Evolutionary conservation across 2,329 filamentous ascomycete species (phyloP).

Genomic region (Leptographium procerum): DNA sequence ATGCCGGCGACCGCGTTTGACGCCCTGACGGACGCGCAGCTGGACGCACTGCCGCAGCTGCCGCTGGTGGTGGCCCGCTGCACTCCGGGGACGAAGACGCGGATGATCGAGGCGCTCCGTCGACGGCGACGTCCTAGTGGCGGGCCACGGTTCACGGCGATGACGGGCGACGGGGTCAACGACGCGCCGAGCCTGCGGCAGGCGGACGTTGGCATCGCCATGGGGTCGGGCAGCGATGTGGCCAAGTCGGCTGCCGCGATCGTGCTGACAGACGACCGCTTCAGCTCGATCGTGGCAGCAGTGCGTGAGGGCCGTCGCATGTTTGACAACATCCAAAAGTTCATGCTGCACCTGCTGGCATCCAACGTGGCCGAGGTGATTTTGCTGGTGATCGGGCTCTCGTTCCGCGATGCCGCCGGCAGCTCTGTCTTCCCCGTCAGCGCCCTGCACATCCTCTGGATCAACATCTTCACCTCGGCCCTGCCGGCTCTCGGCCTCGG

Average conservation of each 20-base stretch:
- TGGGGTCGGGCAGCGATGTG: constrained; percentile 81
- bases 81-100: constrained; percentile 75
- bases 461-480: constrained; percentile 85
- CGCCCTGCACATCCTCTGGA: constrained; percentile 82
- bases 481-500: constrained; percentile 83
- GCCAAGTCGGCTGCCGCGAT: constrained; percentile 75
- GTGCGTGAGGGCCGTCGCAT: constrained; percentile 75
- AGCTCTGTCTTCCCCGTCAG: constrained; percentile 78
- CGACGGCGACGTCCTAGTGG: constrained; percentile 65
- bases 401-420: constrained; percentile 59
- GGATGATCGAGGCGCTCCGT: constrained; percentile 82
- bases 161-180: constrained; percentile 85
- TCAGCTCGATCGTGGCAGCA: constrained; percentile 73
- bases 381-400: constrained; percentile 68
- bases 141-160: constrained; percentile 68
- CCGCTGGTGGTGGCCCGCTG: constrained; percentile 77
- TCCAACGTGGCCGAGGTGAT: constrained; percentile 80
- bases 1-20: constrained; percentile 73
- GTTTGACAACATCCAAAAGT: constrained; percentile 85
- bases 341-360: constrained; percentile 66
- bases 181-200: constrained; percentile 71
- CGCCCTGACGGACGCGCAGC: constrained; percentile 60
- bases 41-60: constrained; percentile 63
- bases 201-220: constrained; percentile 79
- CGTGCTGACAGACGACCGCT: constrained; percentile 79